phyloP scores from a whole-genome alignment of 768 basidiomycete species.

The Obba rivulosa region DNA sequence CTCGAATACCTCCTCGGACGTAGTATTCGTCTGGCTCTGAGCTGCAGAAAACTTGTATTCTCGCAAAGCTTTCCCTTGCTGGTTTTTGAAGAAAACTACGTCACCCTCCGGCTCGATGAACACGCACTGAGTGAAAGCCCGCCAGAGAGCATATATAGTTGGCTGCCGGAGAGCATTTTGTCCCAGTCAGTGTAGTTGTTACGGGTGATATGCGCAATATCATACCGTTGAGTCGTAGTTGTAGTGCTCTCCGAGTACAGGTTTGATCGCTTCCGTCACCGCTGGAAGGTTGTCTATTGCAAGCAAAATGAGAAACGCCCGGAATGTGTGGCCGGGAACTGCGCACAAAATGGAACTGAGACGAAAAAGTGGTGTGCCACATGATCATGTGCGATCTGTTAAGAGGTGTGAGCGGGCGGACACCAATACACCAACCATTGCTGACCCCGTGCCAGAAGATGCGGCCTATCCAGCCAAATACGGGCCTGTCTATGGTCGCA shows the following conservation, averaged over 20 bases:
- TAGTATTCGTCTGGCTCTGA: background rate
- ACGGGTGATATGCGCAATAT: background rate
- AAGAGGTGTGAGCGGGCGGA: background rate
- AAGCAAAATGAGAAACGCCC: background rate
- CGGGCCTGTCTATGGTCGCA: conserved; percentile 27
- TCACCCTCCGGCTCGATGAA: conserved; percentile 28
- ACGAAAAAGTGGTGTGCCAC: conserved; percentile 29
- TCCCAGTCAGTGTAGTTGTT: background rate
- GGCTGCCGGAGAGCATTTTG: conserved; percentile 7
- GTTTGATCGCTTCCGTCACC: conserved; percentile 25
- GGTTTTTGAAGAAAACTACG: conserved; percentile 26
- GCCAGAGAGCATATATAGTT: conserved; percentile 24
- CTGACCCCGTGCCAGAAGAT: conserved; percentile 27
- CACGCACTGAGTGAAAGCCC: conserved; percentile 26
- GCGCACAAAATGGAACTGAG: conserved; percentile 16
- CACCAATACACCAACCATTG: background rate
- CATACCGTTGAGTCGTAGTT: conserved; percentile 22
- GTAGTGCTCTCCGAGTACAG: conserved; percentile 26
- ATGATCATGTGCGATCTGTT: conserved; percentile 27
- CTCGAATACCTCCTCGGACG: no score
- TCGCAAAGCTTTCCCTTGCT: conserved; percentile 20
- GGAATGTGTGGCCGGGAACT: no score
- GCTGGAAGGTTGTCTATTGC: conserved; percentile 22
- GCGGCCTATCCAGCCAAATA: conserved; percentile 27
- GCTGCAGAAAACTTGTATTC: no score